Evolutionary conservation across 1,284 basidiomycete species (phyloP).

Genomic region (Coniferiporia sulphurascens): DNA sequence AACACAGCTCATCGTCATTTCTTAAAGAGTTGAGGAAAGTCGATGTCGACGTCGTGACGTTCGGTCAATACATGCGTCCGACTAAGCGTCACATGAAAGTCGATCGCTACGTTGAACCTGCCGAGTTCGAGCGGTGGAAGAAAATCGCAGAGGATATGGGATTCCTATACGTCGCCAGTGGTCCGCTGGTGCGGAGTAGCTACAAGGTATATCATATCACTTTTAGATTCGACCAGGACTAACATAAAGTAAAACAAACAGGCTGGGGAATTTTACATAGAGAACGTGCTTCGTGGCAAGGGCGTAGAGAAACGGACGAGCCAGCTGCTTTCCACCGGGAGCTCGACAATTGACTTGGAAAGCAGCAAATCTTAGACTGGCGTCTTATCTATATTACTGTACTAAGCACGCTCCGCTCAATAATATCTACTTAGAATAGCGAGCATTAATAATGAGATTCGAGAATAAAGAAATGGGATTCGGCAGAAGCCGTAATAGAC

Average conservation of each 20-base stretch:
- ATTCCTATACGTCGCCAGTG: conserved; percentile 96
- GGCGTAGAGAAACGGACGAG: conserved; percentile 39
- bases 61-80: conserved; percentile 99
- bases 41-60: conserved; percentile 96
- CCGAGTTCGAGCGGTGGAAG: conserved; percentile 93
- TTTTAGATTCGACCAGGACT: neutral
- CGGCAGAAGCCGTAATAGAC: neutral
- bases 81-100: conserved; percentile 99
- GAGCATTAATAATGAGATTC: neutral
- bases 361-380: neutral
- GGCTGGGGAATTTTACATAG: conserved; percentile 92
- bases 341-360: neutral
- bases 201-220: conserved; percentile 72
- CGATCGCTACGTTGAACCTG: conserved; percentile 89
- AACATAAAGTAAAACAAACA: conserved; percentile 29
- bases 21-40: conserved; percentile 77
- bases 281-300: conserved; percentile 76
- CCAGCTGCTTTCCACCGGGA: conserved; percentile 29
- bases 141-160: conserved; percentile 87
- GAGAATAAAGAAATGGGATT: neutral
- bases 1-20: neutral
- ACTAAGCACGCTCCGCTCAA: no score
- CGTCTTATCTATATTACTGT: no score
- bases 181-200: conserved; percentile 91
- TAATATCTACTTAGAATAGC: neutral